Base-by-base conservation (phyloP, 163 green algal species). In the Chlorella variabilis region DNA sequence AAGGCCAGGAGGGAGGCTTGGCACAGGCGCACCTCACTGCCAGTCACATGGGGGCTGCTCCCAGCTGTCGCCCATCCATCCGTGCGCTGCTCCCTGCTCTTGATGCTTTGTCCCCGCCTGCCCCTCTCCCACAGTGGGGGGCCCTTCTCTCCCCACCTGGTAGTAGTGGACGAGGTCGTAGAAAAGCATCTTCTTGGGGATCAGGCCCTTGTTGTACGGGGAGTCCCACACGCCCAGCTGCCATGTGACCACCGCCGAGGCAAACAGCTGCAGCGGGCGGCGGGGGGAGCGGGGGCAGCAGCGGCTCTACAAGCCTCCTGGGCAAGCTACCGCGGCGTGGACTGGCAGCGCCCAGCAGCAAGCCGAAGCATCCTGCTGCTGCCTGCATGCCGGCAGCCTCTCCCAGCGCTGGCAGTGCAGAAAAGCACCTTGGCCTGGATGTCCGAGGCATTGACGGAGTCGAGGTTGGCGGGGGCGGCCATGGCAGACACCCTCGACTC, bases 91-190 rank as follows among this genome's bases (percentile, higher is more conserved):
- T n/a, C n/a, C n/a, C n/a, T n/a, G n/a, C n/a, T n/a, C n/a, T n/a
- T n/a, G n/a, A n/a, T n/a, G n/a, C n/a, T n/a, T n/a, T n/a, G n/a
- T n/a, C n/a, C n/a, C n/a, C n/a, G n/a, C n/a, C n/a, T n/a, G n/a
- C n/a, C n/a, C n/a, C n/a, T n/a, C n/a, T n/a, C n/a, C n/a, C n/a
- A n/a, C n/a, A n/a, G n/a, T n/a, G n/a, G n/a, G n/a, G n/a, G n/a
- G n/a, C n/a, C n/a, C n/a, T n/a, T n/a, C n/a, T n/a, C n/a, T n/a
- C n/a, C n/a, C 9, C 33, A 21, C 62, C 65, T 73, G 73, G 56
- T 71, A 80, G 73, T 80, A 80, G 38, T 80, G 73, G 3, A n/a
- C 25, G n/a, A 54, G 73, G 36, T 80, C 73, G 38, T 80, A 80
- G 6, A 80, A 71, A 6, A 31, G 2, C 11, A 80, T 45, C 56